These are phyloP conservation scores for Aspergillus diversus DNA, from an alignment of 495 filamentous ascomycete species.

Conservation along the genomic window DNA sequence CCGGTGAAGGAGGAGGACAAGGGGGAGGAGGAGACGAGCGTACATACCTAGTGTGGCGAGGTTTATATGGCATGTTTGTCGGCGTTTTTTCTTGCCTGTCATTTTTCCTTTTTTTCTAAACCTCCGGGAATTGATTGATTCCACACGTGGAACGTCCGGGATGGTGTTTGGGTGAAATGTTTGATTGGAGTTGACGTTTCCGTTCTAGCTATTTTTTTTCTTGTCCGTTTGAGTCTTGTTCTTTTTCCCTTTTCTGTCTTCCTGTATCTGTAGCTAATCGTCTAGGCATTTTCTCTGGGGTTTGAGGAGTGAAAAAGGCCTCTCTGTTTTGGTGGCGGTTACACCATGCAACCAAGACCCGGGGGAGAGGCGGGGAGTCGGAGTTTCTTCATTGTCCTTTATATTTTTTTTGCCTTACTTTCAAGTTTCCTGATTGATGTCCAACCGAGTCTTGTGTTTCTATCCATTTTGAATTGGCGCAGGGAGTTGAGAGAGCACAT, in stretches of 20 bases:
- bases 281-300: slow-evolving; percentile 5
- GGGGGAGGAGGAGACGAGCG: slow-evolving; percentile 15
- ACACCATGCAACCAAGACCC: not conserved
- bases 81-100: slow-evolving; percentile 16
- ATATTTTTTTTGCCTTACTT: not conserved
- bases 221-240: not conserved
- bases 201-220: too few species aligned
- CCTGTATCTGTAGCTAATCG: slow-evolving; percentile 16
- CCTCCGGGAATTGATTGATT: slow-evolving; percentile 19
- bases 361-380: not conserved
- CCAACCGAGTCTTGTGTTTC: not conserved
- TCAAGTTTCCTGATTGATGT: not conserved
- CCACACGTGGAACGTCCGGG: slow-evolving; percentile 22
- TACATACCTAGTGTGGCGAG: slow-evolving; percentile 6
- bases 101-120: not conserved
- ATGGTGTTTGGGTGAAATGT: slow-evolving; percentile 8
- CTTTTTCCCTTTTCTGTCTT: not conserved
- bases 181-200: slow-evolving; percentile 12
- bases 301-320: slow-evolving; percentile 1
- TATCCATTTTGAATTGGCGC: not conserved
- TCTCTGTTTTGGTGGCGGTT: not conserved
- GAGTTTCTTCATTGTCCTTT: not conserved
- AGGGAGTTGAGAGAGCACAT: too few species aligned
- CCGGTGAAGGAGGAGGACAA: slow-evolving; percentile 27
- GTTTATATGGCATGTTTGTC: slow-evolving; percentile 10